Evolutionary conservation across 2,329 filamentous ascomycete genomes (phyloP), one percentile per base, ranked within the genome.

Genomic region (Pseudocercospora fuligena): DNA sequence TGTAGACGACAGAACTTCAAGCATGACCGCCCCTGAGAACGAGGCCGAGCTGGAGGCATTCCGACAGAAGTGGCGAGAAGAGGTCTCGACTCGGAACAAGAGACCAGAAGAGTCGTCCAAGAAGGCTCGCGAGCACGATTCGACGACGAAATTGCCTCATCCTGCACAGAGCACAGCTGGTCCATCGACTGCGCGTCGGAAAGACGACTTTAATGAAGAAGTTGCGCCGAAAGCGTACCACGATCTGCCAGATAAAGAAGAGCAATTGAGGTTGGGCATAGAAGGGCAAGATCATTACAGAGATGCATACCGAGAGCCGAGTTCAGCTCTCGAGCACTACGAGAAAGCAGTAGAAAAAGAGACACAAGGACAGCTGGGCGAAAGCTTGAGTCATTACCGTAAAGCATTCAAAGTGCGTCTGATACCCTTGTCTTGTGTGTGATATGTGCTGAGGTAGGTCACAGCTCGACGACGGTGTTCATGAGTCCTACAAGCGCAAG

Each of bases 341-440:
- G 95, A 98, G 78, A 88, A 88, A 76, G 95, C 94, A 3, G 94
- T 97, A 64, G 91, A 96, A 80, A 93, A 90, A 78, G 95, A 99
- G 80, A 87, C 86, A 0, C 88, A 91, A 73, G 95, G 95, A 0
- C 95, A 88, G 69, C 84, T 98, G 60, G 93, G 94, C 5, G 94
- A 98, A 69, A 98, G 94, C 76, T 78, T 99, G 63, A 88, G 87
- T 70, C 86, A 96, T 60, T 99, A 99, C 79, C 88, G 95, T 56
- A 93, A 91, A 78, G 95, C 95, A 0, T 98, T 97, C 78, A 89
- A 90, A 77, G 92, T 94, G 80, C 66, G 84, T 75, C 59, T 21
- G 36, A 49, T 54, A 46, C 43, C 54, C 29, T 25, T 62, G 33
- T 31, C 60, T 40, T 40, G 46, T 27, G 27, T 46, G 57, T 64